Percentiles rank a stretch among this genome's conserved stretches.
phyloP scores from a whole-genome alignment of 2,329 filamentous ascomycete genomes.

The Chrysosphaeria jannelii region DNA sequence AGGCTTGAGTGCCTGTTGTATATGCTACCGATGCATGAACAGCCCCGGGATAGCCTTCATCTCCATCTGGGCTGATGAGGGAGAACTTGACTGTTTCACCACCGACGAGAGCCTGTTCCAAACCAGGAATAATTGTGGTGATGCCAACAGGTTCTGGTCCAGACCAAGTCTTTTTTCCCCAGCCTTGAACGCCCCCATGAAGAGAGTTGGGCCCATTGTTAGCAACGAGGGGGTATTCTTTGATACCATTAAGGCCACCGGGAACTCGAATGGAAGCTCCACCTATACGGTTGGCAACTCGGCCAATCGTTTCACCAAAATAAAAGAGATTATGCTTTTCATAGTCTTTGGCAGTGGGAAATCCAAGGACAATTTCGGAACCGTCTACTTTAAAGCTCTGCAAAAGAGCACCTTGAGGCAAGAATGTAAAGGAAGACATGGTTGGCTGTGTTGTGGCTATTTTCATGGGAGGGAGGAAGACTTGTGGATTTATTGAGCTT shows the following conservation, averaged over 20 bases:
- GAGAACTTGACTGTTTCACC: constrained; percentile 38
- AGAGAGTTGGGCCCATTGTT: constrained; percentile 56
- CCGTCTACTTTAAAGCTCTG: constrained; percentile 52
- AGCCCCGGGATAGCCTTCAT: constrained; percentile 72
- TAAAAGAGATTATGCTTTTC: constrained; percentile 42
- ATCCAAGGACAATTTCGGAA: constrained; percentile 68
- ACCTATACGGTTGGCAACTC: constrained; percentile 51
- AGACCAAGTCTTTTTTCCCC: constrained; percentile 52
- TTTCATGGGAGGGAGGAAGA: too few relatives aligned
- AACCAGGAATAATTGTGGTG: constrained; percentile 14
- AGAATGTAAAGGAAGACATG: constrained; percentile 26
- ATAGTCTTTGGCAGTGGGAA: constrained; percentile 49
- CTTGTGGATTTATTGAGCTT: too few relatives aligned
- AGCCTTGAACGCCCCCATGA: constrained; percentile 44
- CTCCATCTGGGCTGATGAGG: constrained; percentile 43
- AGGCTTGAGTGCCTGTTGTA: constrained; percentile 35
- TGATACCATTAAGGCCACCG: constrained; percentile 33
- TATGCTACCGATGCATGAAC: constrained; percentile 56
- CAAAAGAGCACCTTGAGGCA: constrained; percentile 51
- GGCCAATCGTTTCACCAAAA: constrained; percentile 86
- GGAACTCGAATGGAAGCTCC: constrained; percentile 25
- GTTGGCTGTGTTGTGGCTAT: background rate
- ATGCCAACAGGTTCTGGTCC: constrained; percentile 33
- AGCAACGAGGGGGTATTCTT: constrained; percentile 34
- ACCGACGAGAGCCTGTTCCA: constrained; percentile 16